phyloP scores from a whole-genome alignment of 371 early-diverging fungal genomes.

The Chytridium lagenaria region DNA sequence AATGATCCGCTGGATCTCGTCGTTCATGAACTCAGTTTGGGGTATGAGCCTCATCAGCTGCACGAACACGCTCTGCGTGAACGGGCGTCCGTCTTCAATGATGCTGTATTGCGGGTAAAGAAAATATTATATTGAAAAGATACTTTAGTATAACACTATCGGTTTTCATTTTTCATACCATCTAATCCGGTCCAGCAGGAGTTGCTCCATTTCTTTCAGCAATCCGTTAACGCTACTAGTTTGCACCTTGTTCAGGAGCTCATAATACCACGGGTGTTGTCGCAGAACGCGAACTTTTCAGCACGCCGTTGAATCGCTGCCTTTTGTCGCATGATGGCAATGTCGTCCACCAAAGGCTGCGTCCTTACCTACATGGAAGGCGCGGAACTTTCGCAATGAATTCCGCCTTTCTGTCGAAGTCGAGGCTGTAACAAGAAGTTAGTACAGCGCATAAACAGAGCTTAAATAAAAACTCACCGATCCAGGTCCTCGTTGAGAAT shows the following conservation, averaged over 20 bases:
- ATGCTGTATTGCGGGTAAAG: constrained; percentile 26
- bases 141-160: not conserved
- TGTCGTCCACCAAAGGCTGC: constrained; percentile 45
- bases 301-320: constrained; percentile 34
- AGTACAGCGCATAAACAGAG: no score
- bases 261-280: constrained; percentile 56
- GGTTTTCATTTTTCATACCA: constrained; percentile 33
- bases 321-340: constrained; percentile 50
- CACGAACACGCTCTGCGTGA: constrained; percentile 47
- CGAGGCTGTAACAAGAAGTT: no score
- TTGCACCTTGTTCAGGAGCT: constrained; percentile 49
- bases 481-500: constrained; percentile 50
- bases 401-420: constrained; percentile 43
- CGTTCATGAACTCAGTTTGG: constrained; percentile 50
- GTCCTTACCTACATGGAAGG: constrained; percentile 46
- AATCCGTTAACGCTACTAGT: constrained; percentile 35
- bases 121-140: no score
- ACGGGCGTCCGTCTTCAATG: constrained; percentile 40
- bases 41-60: constrained; percentile 55
- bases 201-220: constrained; percentile 42
- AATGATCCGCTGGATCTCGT: constrained; percentile 57
- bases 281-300: constrained; percentile 31
- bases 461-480: constrained; percentile 26
- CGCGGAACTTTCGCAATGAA: constrained; percentile 44
- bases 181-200: constrained; percentile 47